phyloP scores from a whole-genome alignment of 2,329 filamentous ascomycete genomes.

The Venturia pyrina region DNA sequence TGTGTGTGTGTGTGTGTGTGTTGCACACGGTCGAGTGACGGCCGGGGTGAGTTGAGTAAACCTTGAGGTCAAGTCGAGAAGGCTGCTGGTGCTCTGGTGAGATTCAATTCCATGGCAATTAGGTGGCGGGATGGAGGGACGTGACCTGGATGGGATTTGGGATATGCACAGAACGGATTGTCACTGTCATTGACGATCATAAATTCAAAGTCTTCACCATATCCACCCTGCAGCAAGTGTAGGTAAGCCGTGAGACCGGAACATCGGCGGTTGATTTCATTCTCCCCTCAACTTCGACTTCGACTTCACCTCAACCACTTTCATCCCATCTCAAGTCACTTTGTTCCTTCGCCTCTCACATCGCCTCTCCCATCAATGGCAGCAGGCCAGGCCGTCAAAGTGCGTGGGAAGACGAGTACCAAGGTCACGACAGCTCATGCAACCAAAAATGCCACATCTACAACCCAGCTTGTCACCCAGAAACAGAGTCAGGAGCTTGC shows the following conservation, averaged over 20 bases:
- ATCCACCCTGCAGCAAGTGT: neutral
- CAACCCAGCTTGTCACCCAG: conserved; percentile 20
- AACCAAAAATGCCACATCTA: conserved; percentile 14
- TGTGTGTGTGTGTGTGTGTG: neutral
- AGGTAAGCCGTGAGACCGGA: neutral
- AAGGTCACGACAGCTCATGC: conserved; percentile 16
- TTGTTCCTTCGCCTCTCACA: neutral
- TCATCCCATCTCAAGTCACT: neutral
- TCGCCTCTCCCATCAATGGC: neutral
- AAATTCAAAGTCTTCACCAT: too few species aligned
- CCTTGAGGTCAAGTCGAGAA: neutral
- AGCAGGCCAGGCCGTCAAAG: conserved; percentile 1
- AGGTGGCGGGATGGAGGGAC: neutral
- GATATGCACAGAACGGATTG: neutral
- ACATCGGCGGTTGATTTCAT: neutral
- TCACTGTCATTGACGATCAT: neutral
- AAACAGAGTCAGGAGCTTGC: conserved; percentile 38
- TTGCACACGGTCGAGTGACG: neutral
- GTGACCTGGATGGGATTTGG: neutral
- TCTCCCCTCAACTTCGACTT: neutral
- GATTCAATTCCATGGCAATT: neutral
- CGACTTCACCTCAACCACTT: neutral
- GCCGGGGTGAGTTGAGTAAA: neutral
- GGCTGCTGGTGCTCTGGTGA: neutral
- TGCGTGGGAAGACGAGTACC: conserved; percentile 4